Evolutionary conservation across 768 basidiomycete genomes (phyloP).

Genomic region (Cubamyces lactineus): DNA sequence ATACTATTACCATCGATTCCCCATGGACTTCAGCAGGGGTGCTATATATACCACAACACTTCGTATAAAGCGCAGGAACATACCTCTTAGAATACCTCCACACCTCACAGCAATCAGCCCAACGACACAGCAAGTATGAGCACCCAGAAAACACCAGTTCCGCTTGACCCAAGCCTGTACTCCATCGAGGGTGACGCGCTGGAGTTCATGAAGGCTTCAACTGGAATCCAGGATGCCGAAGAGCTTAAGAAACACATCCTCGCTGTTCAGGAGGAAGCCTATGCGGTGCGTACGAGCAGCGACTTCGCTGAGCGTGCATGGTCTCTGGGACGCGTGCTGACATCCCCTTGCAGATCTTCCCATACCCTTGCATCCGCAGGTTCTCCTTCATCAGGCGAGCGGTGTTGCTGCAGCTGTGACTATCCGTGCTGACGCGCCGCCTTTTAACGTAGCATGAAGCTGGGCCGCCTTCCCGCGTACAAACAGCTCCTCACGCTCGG

Average conservation of each 20-base stretch:
- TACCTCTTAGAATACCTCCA: background rate
- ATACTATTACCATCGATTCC: background rate
- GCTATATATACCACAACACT: no score
- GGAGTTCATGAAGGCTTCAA: conserved; percentile 29
- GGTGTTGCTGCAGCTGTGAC: no score
- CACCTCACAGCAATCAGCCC: background rate
- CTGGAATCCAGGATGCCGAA: conserved; percentile 31
- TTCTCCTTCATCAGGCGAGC: conserved; percentile 28
- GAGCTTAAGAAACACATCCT: conserved; percentile 32
- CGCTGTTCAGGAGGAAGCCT: conserved; percentile 29
- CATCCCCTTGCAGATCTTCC: conserved; percentile 20
- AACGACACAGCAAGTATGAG: background rate
- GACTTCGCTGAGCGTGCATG: background rate
- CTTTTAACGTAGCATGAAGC: conserved; percentile 18
- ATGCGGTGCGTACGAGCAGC: conserved; percentile 13
- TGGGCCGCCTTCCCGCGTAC: conserved; percentile 27
- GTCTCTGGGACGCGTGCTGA: background rate
- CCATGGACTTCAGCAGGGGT: no score
- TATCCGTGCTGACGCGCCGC: background rate
- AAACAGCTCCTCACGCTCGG: conserved; percentile 38
- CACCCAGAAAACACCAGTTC: background rate
- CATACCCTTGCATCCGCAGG: conserved; percentile 32
- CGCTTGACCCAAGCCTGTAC: conserved; percentile 19
- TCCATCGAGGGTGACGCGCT: conserved; percentile 19
- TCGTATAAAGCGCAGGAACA: background rate